A percentile compares a stretch with the other conserved stretches of the same genome.
These are phyloP conservation scores for Starmera dryadoides DNA, from an alignment of 805 yeast genomes.

Conservation along the genomic window DNA sequence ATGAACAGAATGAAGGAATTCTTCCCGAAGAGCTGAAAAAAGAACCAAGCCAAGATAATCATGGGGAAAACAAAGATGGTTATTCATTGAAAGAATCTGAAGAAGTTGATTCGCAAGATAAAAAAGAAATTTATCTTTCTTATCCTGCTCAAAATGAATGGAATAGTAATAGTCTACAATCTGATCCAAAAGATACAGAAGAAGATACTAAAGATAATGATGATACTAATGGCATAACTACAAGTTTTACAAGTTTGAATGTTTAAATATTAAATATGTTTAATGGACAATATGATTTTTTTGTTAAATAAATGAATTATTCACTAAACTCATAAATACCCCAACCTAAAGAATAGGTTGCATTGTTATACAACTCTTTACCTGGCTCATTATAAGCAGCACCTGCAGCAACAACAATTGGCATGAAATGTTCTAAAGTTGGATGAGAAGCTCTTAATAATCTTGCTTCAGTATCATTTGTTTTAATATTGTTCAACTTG, in stretches of 20 bases:
- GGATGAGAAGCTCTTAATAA: constrained; percentile 59
- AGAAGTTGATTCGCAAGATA: not conserved
- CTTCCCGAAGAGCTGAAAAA: too few species aligned
- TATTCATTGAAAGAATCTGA: not conserved
- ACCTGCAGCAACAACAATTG: constrained; percentile 56
- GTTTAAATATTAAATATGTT: not conserved
- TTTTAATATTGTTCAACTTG: constrained; percentile 29
- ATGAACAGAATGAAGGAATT: constrained; percentile 7
- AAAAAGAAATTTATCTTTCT: not conserved
- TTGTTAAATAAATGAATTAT: not conserved
- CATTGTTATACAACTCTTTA: constrained; percentile 39
- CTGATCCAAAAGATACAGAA: not conserved
- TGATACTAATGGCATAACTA: too few species aligned
- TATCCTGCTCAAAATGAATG: constrained; percentile 1
- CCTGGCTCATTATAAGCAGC: constrained; percentile 34
- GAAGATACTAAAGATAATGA: not conserved
- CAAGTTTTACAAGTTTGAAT: too few species aligned
- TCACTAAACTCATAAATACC: constrained; percentile 50
- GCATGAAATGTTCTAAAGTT: constrained; percentile 67
- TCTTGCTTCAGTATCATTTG: constrained; percentile 19
- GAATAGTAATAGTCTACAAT: not conserved
- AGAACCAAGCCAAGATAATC: too few species aligned
- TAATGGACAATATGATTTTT: not conserved
- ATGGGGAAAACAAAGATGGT: constrained; percentile 1
- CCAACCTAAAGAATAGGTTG: constrained; percentile 53